Conservation (phyloP, 768 basidiomycete species). For the Cystobasidiopsis lactophilus region DNA sequence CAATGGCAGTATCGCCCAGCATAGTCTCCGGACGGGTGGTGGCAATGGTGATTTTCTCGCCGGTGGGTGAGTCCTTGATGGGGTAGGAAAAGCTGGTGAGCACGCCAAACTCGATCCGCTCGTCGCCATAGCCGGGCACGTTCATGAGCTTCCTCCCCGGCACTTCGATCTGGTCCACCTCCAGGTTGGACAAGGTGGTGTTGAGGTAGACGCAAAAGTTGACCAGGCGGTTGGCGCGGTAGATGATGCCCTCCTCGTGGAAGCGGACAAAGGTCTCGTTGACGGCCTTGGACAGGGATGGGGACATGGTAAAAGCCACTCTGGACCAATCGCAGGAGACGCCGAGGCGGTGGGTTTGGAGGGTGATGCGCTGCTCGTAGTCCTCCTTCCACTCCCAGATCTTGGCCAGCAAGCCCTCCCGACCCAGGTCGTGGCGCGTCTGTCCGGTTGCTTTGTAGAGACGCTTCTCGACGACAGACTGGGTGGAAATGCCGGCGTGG, state of each 20-base stretch:
- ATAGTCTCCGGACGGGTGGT: constrained; percentile 98
- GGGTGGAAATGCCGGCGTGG: constrained; percentile 94
- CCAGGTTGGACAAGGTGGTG: constrained; percentile 92
- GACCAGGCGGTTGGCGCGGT: constrained; percentile 86
- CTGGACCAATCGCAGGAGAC: constrained; percentile 89
- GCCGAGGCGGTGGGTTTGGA: constrained; percentile 67
- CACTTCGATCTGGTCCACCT: constrained; percentile 85
- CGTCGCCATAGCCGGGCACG: constrained; percentile 85
- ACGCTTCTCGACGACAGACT: constrained; percentile 88
- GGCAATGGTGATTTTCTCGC: constrained; percentile 76
- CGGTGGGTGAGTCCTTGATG: constrained; percentile 55
- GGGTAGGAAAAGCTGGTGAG: constrained; percentile 90
- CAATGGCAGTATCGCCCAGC: constrained; percentile 92
- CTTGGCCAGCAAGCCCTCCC: constrained; percentile 68
- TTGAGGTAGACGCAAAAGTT: constrained; percentile 95
- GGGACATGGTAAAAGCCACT: constrained; percentile 85
- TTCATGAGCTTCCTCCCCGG: constrained; percentile 60
- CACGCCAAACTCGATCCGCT: constrained; percentile 89
- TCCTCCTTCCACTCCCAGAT: constrained; percentile 96
- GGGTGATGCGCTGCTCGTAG: constrained; percentile 86
- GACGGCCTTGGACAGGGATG: constrained; percentile 67
- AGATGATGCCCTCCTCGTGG: constrained; percentile 75
- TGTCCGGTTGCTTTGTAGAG: constrained; percentile 59
- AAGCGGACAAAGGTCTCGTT: constrained; percentile 73
- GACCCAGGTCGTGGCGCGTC: constrained; percentile 81